Conservation (phyloP, 495 filamentous ascomycete genomes). For the Chaetomidium leptoderma region DNA sequence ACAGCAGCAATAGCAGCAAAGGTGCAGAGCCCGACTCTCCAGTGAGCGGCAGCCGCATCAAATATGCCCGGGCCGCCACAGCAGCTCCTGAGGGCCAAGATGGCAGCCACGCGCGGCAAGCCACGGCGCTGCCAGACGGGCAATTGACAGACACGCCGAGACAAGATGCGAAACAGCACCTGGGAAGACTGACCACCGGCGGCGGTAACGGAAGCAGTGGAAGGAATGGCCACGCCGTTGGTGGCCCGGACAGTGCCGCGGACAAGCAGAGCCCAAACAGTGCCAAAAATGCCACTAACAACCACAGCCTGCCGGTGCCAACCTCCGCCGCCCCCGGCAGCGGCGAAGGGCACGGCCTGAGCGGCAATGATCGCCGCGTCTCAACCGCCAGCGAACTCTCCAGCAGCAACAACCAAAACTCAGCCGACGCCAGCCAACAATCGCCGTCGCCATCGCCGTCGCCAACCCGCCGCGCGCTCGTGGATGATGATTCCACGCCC, state of each 20-base stretch:
- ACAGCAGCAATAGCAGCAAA: constrained; percentile 21
- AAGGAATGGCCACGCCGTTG: background rate
- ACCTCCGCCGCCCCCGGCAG: constrained; percentile 1
- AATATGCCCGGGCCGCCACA: background rate
- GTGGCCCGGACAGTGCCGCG: background rate
- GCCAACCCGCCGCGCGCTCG: background rate
- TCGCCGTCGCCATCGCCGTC: background rate
- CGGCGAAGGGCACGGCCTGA: constrained; percentile 5
- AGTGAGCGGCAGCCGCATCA: constrained; percentile 1
- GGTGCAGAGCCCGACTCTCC: constrained; percentile 14
- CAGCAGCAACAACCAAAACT: constrained; percentile 19
- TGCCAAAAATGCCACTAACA: constrained; percentile 21
- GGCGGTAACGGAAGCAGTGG: background rate
- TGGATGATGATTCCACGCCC: constrained; percentile 6
- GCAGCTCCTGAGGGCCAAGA: background rate
- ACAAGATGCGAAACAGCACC: background rate
- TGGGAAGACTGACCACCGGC: background rate
- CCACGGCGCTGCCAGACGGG: background rate
- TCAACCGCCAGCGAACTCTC: constrained; percentile 14
- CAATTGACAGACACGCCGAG: constrained; percentile 1
- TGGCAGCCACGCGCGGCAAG: constrained; percentile 8
- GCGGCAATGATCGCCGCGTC: constrained; percentile 22
- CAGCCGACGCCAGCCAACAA: constrained; percentile 3
- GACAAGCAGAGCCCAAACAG: background rate
- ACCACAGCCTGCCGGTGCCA: background rate